phyloP scores from a whole-genome alignment of 2,329 filamentous ascomycete genomes.

The Phaeosphaeriaceae sp. region DNA sequence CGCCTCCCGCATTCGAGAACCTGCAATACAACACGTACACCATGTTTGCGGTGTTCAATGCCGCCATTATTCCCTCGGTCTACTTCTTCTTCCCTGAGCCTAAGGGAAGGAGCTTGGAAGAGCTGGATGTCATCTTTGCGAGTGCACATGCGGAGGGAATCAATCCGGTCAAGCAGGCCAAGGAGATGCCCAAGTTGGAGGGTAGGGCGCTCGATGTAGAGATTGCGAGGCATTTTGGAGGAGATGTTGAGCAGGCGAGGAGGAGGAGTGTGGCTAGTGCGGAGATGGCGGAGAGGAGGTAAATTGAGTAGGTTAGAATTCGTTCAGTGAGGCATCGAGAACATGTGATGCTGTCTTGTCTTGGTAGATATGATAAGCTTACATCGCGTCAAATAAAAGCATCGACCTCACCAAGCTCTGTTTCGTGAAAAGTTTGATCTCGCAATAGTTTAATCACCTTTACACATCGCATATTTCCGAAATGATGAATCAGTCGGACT shows the following conservation, averaged over 20 bases:
- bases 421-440: too few species aligned
- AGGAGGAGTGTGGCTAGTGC: slow-evolving; percentile 10
- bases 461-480: too few species aligned
- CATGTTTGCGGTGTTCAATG: slow-evolving; percentile 61
- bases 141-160: slow-evolving; percentile 14
- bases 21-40: slow-evolving; percentile 62
- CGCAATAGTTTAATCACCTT: too few species aligned
- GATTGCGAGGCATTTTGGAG: slow-evolving; percentile 14
- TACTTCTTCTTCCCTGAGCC: slow-evolving; percentile 66
- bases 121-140: slow-evolving; percentile 58
- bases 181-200: slow-evolving; percentile 14
- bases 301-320: too few species aligned
- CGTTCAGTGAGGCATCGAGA: too few species aligned
- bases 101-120: slow-evolving; percentile 53
- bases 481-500: too few species aligned
- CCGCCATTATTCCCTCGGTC: slow-evolving; percentile 59
- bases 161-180: slow-evolving; percentile 13
- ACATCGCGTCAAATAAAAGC: too few species aligned
- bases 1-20: slow-evolving; percentile 63
- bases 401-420: too few species aligned
- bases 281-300: neutral
- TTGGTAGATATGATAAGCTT: too few species aligned
- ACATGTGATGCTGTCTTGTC: too few species aligned
- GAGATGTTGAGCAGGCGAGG: slow-evolving; percentile 17
- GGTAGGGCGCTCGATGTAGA: slow-evolving; percentile 11